Conservation (phyloP, 1,284 basidiomycete genomes). For the Peniophora sp. region DNA sequence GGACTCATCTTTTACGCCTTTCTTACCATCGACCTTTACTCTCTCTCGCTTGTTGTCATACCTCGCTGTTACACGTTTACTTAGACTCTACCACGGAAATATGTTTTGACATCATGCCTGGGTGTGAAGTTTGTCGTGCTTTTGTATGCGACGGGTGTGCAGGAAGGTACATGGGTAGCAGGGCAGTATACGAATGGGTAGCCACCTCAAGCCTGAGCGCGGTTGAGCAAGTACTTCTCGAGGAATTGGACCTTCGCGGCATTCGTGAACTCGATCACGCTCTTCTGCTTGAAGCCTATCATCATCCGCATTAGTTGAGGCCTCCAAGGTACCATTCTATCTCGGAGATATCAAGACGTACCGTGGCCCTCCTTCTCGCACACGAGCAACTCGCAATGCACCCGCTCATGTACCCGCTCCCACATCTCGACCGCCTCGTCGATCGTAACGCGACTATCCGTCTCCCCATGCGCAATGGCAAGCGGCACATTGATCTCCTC, state of each 20-base stretch:
- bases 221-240: constrained; percentile 17
- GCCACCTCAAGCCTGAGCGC: background rate
- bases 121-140: too few relatives aligned
- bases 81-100: too few relatives aligned
- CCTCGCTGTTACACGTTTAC: too few relatives aligned
- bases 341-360: constrained; percentile 12
- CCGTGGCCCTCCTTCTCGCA: constrained; percentile 33
- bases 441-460: constrained; percentile 26
- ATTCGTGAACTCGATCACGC: constrained; percentile 29
- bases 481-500: constrained; percentile 24
- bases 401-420: constrained; percentile 10
- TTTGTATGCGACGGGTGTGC: too few relatives aligned
- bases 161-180: too few relatives aligned
- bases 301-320: background rate
- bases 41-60: too few relatives aligned
- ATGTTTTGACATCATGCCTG: too few relatives aligned
- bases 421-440: constrained; percentile 18
- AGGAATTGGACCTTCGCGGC: constrained; percentile 26
- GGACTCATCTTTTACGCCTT: too few relatives aligned
- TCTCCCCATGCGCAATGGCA: constrained; percentile 30
- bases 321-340: background rate
- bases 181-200: too few relatives aligned
- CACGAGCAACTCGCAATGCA: constrained; percentile 22
- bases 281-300: constrained; percentile 31
- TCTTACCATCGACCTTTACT: too few relatives aligned